Conservation (phyloP, 495 filamentous ascomycete species). For the Podospora anserina region DNA sequence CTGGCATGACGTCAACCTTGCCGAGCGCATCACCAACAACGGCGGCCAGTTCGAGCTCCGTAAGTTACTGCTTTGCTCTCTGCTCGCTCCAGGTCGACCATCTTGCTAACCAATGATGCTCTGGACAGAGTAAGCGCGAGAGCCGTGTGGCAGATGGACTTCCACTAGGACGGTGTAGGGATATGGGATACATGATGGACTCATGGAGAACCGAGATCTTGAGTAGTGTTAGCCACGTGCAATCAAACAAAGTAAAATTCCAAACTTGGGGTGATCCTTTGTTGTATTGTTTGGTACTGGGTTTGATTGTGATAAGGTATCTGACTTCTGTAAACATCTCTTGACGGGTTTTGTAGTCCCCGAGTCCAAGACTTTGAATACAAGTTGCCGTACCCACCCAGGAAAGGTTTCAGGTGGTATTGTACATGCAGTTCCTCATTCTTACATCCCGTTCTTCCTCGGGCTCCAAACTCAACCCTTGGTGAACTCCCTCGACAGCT, state of each 20-base stretch:
- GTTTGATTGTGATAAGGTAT: too few species aligned
- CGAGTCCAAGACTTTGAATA: too few species aligned
- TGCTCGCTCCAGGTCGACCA: background rate
- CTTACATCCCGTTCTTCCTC: background rate
- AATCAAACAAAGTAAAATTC: background rate
- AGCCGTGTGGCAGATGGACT: background rate
- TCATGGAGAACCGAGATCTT: background rate
- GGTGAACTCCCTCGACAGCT: background rate
- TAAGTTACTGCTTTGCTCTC: constrained; percentile 8
- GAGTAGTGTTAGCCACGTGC: background rate
- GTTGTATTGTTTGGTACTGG: background rate
- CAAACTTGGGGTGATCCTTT: background rate
- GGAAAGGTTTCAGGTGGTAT: too few species aligned
- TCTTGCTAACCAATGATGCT: background rate
- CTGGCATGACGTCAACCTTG: constrained; percentile 28
- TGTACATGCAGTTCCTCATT: too few species aligned
- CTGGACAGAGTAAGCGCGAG: background rate
- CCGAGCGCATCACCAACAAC: constrained; percentile 31
- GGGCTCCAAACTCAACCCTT: background rate
- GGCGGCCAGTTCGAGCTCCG: constrained; percentile 26
- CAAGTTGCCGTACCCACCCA: too few species aligned
- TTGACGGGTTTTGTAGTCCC: too few species aligned
- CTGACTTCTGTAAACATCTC: too few species aligned
- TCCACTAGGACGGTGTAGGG: background rate
- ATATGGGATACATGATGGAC: background rate